These are phyloP conservation scores for Ochromonadaceae sp. DNA, from an alignment of 352 stramenopile genomes.

Conservation along the genomic window DNA sequence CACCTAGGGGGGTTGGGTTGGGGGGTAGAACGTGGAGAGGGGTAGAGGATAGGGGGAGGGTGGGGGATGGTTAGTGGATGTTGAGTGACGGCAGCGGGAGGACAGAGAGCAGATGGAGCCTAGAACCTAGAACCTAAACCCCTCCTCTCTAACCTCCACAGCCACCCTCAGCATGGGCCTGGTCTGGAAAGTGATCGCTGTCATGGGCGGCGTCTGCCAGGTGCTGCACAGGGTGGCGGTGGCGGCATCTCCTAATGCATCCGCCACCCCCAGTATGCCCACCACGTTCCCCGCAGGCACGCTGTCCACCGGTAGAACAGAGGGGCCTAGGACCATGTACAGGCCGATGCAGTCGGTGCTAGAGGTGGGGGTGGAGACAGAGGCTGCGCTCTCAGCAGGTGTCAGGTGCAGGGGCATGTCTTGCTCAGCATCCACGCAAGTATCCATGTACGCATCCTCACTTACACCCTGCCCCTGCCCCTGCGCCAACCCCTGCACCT, in stretches of 20 bases:
- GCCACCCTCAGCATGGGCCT: slow-evolving; percentile 77
- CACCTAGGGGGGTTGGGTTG: no score
- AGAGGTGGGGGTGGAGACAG: no score
- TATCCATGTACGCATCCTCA: not conserved
- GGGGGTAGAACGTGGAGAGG: no score
- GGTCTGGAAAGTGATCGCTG: slow-evolving; percentile 29
- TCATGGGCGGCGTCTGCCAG: not conserved
- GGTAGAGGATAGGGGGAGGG: no score
- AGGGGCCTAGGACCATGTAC: not conserved
- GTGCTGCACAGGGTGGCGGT: not conserved
- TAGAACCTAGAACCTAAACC: no score
- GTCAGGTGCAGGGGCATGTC: no score
- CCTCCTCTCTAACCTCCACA: slow-evolving; percentile 61
- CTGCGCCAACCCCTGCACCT: not conserved
- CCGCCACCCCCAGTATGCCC: not conserved
- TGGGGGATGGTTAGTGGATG: no score
- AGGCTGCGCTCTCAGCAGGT: no score
- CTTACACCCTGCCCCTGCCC: not conserved
- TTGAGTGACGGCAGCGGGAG: no score
- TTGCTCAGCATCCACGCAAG: not conserved
- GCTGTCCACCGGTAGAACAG: not conserved
- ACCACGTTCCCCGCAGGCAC: slow-evolving; percentile 7
- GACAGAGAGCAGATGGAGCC: no score
- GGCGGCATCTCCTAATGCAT: not conserved
- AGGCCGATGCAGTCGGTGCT: not conserved